Evolutionary conservation across 2,329 filamentous ascomycete species (phyloP).

Genomic region (Talaromyces sp.): DNA sequence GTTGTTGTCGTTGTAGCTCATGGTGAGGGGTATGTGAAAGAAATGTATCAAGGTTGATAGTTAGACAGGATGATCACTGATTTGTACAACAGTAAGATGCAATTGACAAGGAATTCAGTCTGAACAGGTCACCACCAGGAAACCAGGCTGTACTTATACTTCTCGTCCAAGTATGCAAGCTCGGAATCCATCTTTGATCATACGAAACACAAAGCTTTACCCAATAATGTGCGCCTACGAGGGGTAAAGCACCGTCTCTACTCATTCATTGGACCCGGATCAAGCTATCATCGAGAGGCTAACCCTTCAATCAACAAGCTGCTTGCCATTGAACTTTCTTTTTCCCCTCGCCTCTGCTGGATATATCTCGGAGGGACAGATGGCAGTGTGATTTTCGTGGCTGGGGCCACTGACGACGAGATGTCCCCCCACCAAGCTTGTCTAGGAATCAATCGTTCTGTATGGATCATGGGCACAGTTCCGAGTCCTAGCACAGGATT

Average conservation of each 20-base stretch:
- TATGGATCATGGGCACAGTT: background rate
- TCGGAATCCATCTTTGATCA: background rate
- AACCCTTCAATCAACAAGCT: background rate
- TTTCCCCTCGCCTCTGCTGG: background rate
- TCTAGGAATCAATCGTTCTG: background rate
- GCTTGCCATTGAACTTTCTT: background rate
- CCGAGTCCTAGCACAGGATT: background rate
- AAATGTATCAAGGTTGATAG: background rate
- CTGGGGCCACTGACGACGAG: conserved; percentile 1
- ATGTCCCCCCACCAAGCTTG: conserved; percentile 1
- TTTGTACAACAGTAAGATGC: background rate
- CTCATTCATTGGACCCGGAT: conserved; percentile 5
- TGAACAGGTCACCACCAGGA: background rate
- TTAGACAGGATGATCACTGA: background rate
- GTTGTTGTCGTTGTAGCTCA: conserved; percentile 14
- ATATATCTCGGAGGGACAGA: background rate
- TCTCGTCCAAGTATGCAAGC: background rate
- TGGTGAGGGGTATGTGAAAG: conserved; percentile 6
- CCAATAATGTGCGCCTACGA: conserved; percentile 9
- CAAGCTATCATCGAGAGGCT: background rate
- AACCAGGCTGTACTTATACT: background rate
- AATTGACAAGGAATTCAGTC: background rate
- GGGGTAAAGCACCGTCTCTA: conserved; percentile 5
- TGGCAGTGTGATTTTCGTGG: background rate
- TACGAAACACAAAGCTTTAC: background rate